phyloP scores from a whole-genome alignment of 495 filamentous ascomycete species.

The Neurospora terricola region DNA sequence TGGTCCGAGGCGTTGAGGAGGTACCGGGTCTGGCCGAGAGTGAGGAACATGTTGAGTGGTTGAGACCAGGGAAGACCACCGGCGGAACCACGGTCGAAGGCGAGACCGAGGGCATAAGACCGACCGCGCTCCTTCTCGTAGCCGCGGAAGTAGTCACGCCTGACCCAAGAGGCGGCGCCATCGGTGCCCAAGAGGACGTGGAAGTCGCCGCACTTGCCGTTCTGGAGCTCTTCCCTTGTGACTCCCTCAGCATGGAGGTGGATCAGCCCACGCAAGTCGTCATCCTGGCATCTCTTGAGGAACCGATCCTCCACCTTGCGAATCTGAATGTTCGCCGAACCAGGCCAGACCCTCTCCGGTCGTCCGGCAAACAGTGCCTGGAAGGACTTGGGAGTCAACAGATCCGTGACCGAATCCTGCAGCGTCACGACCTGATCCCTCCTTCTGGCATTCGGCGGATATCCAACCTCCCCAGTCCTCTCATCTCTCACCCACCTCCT shows the following conservation, averaged over 20 bases:
- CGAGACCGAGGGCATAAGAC: conserved; percentile 28
- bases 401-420: conserved; percentile 23
- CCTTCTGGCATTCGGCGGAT: conserved; percentile 16
- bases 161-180: conserved; percentile 27
- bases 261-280: conserved; percentile 23
- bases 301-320: conserved; percentile 32
- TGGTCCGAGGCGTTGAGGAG: conserved; percentile 29
- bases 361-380: conserved; percentile 21
- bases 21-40: conserved; percentile 29
- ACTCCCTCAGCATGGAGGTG: conserved; percentile 26
- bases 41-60: conserved; percentile 31
- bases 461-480: conserved; percentile 14
- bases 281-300: conserved; percentile 24
- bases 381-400: conserved; percentile 17
- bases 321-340: conserved; percentile 28
- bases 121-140: conserved; percentile 30
- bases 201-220: conserved; percentile 27
- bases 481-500: conserved; percentile 16
- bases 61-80: conserved; percentile 27
- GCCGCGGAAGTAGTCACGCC: conserved; percentile 24
- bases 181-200: conserved; percentile 29
- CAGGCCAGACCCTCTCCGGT: conserved; percentile 25
- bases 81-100: conserved; percentile 23
- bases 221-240: conserved; percentile 18
- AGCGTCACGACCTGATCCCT: conserved; percentile 27